phyloP scores from a whole-genome alignment of 2,329 filamentous ascomycete genomes.

The Fusarium paranaense region DNA sequence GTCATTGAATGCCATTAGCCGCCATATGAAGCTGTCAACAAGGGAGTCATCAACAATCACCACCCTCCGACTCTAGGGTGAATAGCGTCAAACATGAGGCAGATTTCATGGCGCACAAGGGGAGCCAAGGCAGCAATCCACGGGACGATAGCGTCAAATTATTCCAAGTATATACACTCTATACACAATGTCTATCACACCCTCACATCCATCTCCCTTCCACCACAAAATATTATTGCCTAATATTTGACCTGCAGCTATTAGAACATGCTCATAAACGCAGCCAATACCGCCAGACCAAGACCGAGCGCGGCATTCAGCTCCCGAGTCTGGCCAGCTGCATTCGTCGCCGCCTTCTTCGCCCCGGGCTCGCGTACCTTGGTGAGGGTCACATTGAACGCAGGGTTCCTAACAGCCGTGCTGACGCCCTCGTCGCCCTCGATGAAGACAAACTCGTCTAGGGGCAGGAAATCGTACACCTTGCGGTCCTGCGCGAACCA shows the following conservation, averaged over 20 bases:
- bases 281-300: slow-evolving; percentile 1
- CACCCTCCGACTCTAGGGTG: not conserved
- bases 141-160: not conserved
- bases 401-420: slow-evolving; percentile 38
- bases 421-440: slow-evolving; percentile 19
- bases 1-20: not conserved
- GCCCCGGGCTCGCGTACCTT: slow-evolving; percentile 41
- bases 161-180: not conserved
- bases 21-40: not conserved
- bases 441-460: slow-evolving; percentile 48
- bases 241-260: slow-evolving; percentile 20
- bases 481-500: slow-evolving; percentile 49
- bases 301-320: slow-evolving; percentile 9
- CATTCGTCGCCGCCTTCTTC: slow-evolving; percentile 24
- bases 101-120: not conserved
- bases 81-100: not conserved
- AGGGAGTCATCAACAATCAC: not conserved
- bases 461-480: slow-evolving; percentile 47
- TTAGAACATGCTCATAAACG: slow-evolving; percentile 39
- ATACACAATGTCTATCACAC: not conserved
- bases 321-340: slow-evolving; percentile 1
- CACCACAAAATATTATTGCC: not conserved
- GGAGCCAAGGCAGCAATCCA: not conserved
- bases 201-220: not conserved
- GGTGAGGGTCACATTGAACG: slow-evolving; percentile 44